phyloP scores from a whole-genome alignment of 257 asterid genomes.

The Marsdenia floribunda region DNA sequence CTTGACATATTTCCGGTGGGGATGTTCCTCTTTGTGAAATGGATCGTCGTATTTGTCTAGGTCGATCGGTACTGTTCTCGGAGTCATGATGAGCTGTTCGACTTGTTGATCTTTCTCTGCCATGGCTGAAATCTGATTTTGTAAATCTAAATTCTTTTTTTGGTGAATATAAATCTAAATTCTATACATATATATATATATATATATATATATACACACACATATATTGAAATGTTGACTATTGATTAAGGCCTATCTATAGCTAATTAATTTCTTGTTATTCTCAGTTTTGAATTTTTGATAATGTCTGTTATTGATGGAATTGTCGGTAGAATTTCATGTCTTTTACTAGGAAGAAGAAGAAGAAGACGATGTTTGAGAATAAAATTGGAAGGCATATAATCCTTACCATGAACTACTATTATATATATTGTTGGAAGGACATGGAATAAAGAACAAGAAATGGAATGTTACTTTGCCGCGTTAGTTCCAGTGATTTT shows the following conservation, averaged over 20 bases:
- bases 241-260: background rate
- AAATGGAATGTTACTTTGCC: background rate
- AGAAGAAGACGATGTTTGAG: background rate
- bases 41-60: constrained; percentile 18
- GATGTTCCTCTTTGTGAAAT: constrained; percentile 12
- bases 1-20: constrained; percentile 22
- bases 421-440: background rate
- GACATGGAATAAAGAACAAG: too few relatives aligned
- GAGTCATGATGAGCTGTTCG: constrained; percentile 28
- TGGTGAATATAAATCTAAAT: too few relatives aligned
- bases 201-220: too few relatives aligned
- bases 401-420: background rate
- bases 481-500: too few relatives aligned
- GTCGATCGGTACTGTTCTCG: constrained; percentile 13
- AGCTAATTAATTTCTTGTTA: background rate
- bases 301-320: background rate
- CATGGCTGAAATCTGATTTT: constrained; percentile 1
- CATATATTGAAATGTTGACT: background rate
- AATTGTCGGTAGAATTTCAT: background rate
- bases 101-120: constrained; percentile 25
- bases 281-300: background rate
- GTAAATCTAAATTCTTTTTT: background rate
- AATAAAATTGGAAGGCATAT: background rate
- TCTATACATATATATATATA: too few relatives aligned
- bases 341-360: background rate